These are phyloP conservation scores for Candida nanaspora DNA, from an alignment of 805 yeast genomes.

Conservation along the genomic window DNA sequence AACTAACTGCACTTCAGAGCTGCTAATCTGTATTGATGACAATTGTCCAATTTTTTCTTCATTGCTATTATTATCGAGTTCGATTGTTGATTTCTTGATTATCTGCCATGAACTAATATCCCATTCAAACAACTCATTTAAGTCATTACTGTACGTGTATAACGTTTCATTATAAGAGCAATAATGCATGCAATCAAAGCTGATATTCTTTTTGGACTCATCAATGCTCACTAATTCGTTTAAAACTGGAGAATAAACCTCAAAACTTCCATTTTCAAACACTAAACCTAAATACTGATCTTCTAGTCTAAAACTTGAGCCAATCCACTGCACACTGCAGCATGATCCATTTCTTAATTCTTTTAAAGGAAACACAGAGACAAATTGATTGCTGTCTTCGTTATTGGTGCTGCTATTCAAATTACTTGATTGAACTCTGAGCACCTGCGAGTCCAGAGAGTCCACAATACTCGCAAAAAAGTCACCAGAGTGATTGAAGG, in stretches of 20 bases:
- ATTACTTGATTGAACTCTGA: not conserved
- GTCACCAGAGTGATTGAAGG: constrained; percentile 57
- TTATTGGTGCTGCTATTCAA: too few relatives aligned
- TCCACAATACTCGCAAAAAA: constrained; percentile 58
- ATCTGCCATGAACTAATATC: constrained; percentile 39
- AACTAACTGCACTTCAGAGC: constrained; percentile 28
- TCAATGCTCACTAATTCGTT: constrained; percentile 40
- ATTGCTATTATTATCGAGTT: constrained; percentile 18
- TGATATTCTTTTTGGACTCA: constrained; percentile 9
- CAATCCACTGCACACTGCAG: not conserved
- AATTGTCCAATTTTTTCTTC: not conserved
- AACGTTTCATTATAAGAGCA: constrained; percentile 36
- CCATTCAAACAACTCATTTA: constrained; percentile 56
- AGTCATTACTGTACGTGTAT: constrained; percentile 54
- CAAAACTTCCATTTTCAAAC: constrained; percentile 54
- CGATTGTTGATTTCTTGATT: constrained; percentile 26
- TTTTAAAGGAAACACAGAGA: not conserved
- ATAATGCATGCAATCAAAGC: constrained; percentile 26
- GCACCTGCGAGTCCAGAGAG: constrained; percentile 42
- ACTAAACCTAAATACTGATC: constrained; percentile 51
- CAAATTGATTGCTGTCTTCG: not conserved
- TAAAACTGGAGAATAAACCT: constrained; percentile 61
- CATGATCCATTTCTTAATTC: not conserved
- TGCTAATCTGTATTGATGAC: not conserved
- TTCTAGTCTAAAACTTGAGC: constrained; percentile 15